Evolutionary conservation across 2,329 filamentous ascomycete species (phyloP).

Genomic region (Cucurbitaria berberidis): DNA sequence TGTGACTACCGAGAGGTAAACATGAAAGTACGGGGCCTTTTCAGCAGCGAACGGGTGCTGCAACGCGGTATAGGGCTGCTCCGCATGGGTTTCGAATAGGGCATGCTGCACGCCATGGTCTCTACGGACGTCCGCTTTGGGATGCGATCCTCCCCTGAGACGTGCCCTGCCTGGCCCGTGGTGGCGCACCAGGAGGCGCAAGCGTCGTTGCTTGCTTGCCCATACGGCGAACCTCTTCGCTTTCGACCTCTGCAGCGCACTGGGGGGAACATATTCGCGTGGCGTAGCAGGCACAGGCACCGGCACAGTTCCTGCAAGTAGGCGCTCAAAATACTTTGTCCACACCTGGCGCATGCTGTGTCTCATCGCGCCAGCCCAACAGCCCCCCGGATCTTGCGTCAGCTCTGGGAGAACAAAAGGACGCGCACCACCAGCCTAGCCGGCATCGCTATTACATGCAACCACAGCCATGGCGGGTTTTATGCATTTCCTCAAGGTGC

Average conservation of each 20-base stretch:
- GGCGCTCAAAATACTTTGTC: background rate
- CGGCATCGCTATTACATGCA: conserved; percentile 10
- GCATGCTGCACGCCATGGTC: conserved; percentile 3
- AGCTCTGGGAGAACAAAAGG: conserved; percentile 4
- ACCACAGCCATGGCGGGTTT: conserved; percentile 40
- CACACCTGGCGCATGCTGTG: conserved; percentile 1
- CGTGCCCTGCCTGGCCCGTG: conserved; percentile 21
- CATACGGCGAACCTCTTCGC: background rate
- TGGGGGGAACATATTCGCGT: background rate
- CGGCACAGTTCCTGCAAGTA: background rate
- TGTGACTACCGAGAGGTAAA: background rate
- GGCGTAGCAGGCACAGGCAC: conserved; percentile 4
- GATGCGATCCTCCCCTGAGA: conserved; percentile 34
- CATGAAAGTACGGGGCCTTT: background rate
- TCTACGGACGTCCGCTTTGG: conserved; percentile 23
- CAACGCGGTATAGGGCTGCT: background rate
- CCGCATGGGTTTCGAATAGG: conserved; percentile 14
- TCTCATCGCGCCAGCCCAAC: conserved; percentile 1
- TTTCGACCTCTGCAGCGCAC: background rate
- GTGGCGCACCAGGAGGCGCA: conserved; percentile 13
- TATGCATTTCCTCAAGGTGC: conserved; percentile 44
- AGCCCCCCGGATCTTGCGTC: conserved; percentile 3
- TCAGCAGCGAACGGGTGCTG: background rate
- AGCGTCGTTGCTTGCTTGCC: background rate
- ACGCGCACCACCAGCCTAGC: conserved; percentile 5